phyloP scores from a whole-genome alignment of 2,329 filamentous ascomycete genomes.

The Aspergillus puulaauensis region DNA sequence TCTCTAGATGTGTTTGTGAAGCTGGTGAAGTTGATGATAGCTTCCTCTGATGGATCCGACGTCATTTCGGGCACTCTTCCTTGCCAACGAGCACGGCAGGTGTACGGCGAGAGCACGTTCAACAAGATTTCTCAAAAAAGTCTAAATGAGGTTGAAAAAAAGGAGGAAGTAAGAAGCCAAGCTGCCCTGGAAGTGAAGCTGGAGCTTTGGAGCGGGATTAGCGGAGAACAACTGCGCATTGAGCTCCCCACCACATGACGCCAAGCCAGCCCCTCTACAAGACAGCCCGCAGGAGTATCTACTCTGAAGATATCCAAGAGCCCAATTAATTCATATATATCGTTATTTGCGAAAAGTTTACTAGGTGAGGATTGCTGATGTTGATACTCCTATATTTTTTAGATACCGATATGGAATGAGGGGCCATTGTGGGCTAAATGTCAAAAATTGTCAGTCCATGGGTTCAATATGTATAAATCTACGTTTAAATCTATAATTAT shows the following conservation, averaged over 20 bases:
- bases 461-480: too few species aligned
- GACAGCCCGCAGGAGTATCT: too few species aligned
- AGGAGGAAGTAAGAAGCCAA: background rate
- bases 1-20: constrained; percentile 42
- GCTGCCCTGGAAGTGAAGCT: background rate
- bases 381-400: too few species aligned
- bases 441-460: too few species aligned
- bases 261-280: constrained; percentile 14
- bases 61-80: constrained; percentile 27
- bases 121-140: background rate
- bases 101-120: background rate
- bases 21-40: constrained; percentile 41
- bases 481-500: too few species aligned
- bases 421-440: too few species aligned
- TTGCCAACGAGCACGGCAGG: background rate
- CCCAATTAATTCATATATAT: too few species aligned
- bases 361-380: too few species aligned
- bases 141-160: background rate
- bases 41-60: constrained; percentile 41
- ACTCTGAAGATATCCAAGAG: too few species aligned
- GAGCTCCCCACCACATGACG: constrained; percentile 23
- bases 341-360: too few species aligned
- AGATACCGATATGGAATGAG: too few species aligned
- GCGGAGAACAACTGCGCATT: background rate
- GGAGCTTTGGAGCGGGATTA: background rate